These are phyloP conservation scores for Botrytis pseudocinerea DNA, from an alignment of 2,329 filamentous ascomycete genomes.

Conservation along the genomic window DNA sequence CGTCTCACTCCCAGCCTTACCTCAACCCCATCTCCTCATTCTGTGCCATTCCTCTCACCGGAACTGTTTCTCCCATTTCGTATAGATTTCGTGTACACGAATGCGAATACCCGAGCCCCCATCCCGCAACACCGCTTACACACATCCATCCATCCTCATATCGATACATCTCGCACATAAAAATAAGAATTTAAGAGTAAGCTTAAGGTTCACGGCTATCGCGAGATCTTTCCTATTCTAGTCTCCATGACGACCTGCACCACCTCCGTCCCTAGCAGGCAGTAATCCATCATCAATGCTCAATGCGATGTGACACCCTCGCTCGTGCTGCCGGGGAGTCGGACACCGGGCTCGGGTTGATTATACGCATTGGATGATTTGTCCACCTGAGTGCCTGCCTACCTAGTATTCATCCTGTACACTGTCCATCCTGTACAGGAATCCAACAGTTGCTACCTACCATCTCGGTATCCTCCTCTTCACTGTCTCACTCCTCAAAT, in stretches of 20 bases:
- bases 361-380: background rate
- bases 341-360: constrained; percentile 1
- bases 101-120: background rate
- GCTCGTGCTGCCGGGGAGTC: constrained; percentile 6
- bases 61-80: background rate
- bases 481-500: background rate
- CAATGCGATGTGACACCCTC: background rate
- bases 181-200: background rate
- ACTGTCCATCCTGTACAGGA: background rate
- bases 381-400: background rate
- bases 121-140: background rate
- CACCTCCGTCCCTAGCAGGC: background rate
- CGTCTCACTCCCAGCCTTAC: background rate
- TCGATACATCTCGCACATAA: background rate
- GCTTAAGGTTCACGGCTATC: background rate
- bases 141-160: no score
- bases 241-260: background rate
- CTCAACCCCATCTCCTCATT: background rate
- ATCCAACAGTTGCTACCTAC: background rate
- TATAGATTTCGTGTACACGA: background rate
- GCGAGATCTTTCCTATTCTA: background rate
- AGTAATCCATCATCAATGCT: background rate
- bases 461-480: background rate
- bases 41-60: background rate
- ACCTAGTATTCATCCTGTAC: background rate